Conservation (phyloP, 805 yeast species). For the Barnettozyma sucrosica region DNA sequence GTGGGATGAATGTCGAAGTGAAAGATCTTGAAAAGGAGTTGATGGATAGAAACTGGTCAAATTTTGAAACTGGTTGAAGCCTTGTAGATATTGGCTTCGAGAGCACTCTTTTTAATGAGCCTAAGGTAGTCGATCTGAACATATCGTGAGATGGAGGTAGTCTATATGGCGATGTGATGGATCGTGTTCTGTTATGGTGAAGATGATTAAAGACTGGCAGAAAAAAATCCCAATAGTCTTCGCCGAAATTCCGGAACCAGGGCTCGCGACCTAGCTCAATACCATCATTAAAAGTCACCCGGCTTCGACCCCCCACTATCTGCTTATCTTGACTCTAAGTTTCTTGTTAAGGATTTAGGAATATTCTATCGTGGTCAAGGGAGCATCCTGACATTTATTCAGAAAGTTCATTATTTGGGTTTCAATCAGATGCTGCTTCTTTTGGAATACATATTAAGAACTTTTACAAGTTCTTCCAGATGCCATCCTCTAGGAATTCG, state of each 20-base stretch:
- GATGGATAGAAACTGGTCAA: neutral
- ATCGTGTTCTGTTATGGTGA: neutral
- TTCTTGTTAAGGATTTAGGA: too few relatives aligned
- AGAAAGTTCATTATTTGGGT: too few relatives aligned
- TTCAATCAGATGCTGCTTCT: too few relatives aligned
- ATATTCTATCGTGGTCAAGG: too few relatives aligned
- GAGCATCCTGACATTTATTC: too few relatives aligned
- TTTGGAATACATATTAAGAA: too few relatives aligned
- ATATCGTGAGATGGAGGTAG: neutral
- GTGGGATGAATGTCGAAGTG: conserved; percentile 22
- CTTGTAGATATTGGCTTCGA: neutral
- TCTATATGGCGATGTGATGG: neutral
- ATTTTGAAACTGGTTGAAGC: neutral
- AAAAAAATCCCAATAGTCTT: neutral
- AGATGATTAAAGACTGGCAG: neutral
- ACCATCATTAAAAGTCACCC: too few relatives aligned
- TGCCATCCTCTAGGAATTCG: too few relatives aligned
- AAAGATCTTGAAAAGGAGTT: conserved; percentile 25
- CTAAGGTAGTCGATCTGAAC: neutral
- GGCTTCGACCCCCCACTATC: too few relatives aligned
- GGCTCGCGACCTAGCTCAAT: neutral
- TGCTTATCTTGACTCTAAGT: too few relatives aligned
- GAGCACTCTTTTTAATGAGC: neutral
- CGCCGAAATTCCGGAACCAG: neutral
- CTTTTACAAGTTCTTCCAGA: too few relatives aligned